Conservation (phyloP, 1,284 basidiomycete species). For the Puccinia triticina region DNA sequence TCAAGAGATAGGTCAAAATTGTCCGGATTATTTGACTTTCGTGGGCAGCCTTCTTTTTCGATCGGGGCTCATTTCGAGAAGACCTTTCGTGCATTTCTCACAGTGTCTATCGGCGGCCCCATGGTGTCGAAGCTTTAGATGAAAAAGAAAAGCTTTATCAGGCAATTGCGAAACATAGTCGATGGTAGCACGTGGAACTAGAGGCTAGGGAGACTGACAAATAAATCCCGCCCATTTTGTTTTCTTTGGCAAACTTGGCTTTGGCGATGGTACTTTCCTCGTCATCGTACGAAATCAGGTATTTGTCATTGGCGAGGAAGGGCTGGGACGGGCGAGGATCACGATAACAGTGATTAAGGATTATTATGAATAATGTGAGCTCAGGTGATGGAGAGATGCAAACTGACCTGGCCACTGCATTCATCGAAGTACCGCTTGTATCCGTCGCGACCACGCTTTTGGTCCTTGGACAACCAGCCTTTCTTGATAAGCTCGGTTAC, state of each 20-base stretch:
- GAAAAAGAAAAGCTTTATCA: not conserved
- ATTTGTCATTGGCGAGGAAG: constrained; percentile 46
- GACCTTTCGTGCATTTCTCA: not conserved
- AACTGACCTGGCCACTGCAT: constrained; percentile 42
- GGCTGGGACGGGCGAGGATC: constrained; percentile 19
- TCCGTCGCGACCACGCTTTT: constrained; percentile 36
- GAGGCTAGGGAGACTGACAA: constrained; percentile 16
- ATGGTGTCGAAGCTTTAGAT: constrained; percentile 33
- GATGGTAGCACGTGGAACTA: not conserved
- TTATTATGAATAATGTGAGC: not conserved
- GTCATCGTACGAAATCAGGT: constrained; percentile 49
- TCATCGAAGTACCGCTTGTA: constrained; percentile 44
- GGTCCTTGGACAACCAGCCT: constrained; percentile 28
- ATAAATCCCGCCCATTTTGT: constrained; percentile 15
- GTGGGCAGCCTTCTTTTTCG: no score
- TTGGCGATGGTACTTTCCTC: constrained; percentile 25
- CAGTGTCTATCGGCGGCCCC: constrained; percentile 19
- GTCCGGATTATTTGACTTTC: no score
- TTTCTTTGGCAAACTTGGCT: constrained; percentile 28
- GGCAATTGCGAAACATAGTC: not conserved
- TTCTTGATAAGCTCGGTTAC: constrained; percentile 18
- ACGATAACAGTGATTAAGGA: not conserved
- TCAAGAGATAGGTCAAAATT: no score
- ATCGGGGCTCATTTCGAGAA: not conserved
- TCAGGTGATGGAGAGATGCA: not conserved